These are phyloP conservation scores for Murraya paniculata DNA, from an alignment of 345 rosid genomes.

Conservation along the genomic window DNA sequence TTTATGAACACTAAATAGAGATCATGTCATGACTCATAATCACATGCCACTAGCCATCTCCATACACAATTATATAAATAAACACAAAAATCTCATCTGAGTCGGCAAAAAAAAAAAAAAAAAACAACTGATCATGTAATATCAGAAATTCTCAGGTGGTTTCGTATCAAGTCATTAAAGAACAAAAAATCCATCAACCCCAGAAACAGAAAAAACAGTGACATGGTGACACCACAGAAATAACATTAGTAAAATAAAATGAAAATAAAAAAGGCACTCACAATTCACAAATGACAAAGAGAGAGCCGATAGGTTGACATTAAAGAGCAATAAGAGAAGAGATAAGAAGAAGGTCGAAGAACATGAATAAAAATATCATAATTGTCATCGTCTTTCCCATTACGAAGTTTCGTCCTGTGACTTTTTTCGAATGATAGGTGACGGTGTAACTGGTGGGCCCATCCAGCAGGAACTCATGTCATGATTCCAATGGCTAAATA, in stretches of 20 bases:
- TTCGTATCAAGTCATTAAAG: background rate
- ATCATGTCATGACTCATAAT: background rate
- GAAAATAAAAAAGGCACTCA: background rate
- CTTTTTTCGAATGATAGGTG: background rate
- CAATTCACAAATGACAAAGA: background rate
- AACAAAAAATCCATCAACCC: background rate
- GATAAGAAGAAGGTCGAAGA: background rate
- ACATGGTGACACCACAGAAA: background rate
- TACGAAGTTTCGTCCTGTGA: conserved; percentile 5
- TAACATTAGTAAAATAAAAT: background rate
- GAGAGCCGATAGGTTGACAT: background rate
- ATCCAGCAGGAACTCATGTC: too few species aligned
- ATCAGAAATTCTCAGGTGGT: background rate
- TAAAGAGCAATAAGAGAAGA: background rate
- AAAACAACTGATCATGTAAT: background rate
- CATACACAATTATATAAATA: background rate
- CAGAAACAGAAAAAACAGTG: background rate
- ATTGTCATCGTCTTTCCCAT: background rate
- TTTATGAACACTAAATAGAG: background rate
- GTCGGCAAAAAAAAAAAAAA: background rate
- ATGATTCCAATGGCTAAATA: too few species aligned
- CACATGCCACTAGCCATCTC: background rate
- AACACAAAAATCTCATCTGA: background rate
- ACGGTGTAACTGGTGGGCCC: background rate
- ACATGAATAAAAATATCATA: background rate